Evolutionary conservation across 352 stramenopile species (phyloP), one percentile per base, ranked within the genome.

Genomic region (Peronosclerospora sorghi): DNA sequence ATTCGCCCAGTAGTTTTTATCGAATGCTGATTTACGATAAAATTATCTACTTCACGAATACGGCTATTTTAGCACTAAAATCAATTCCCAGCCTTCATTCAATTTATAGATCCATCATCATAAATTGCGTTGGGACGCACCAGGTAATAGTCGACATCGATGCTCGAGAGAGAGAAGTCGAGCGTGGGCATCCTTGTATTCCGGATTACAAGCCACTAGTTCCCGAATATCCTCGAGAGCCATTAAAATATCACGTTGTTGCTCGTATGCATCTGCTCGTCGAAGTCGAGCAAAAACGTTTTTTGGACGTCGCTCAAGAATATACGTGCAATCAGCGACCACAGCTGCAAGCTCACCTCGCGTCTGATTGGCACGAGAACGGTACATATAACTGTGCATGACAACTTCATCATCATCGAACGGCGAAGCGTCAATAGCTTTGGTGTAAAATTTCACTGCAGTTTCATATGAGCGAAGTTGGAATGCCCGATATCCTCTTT

Each of bases 361-460:
- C 4, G 56, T 72, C 41, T 77, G 65, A 43, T 77, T 64, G 10
- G 68, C 68, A 17, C 68, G 65, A 26, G 68, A 68, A 8, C 68
- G 62, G 38, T 80, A 80, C 45, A 77, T 60, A 37, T 70, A 77
- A 35, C 68, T 77, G 41, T 80, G 68, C 41, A 74, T 67, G 9
- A 66, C 56, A 19, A 80, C 49, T 5, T 70, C 68, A 35, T 80
- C 68, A 29, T 72, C 61, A 13, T 80, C 68, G 0, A 48, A 65
- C 35, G 54, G 35, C 3, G 62, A 74, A 4, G 59, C 59, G 5
- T 69, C 56, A 17, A 93, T 95, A 10, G 86, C 89, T 26, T 94
- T 85, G 32, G 88, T 89, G 73, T 97, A 97, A 44, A 95, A 96
- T 18, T 68, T 78, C 49, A 96, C 93, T 19, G 89, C 89, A 28